Conservation (phyloP, 345 rosid species). For the Gossypium ekmanianum region DNA sequence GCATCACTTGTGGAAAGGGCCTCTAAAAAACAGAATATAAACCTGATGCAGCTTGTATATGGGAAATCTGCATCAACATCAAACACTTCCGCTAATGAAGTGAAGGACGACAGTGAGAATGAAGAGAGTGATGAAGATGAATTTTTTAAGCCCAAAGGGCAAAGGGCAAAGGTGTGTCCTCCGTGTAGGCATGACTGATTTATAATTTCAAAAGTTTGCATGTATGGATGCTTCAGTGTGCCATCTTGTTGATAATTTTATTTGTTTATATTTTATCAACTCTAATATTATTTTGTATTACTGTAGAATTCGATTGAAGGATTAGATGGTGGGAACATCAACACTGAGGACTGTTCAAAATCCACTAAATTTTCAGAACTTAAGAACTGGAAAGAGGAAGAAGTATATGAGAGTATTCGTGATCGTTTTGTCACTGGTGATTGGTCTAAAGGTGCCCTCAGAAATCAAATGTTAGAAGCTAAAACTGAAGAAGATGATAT, state of each 20-base stretch:
- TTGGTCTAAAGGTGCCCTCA: constrained; percentile 72
- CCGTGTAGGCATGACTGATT: background rate
- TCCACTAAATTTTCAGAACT: constrained; percentile 38
- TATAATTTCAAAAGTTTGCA: background rate
- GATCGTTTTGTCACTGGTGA: constrained; percentile 88
- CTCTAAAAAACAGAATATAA: constrained; percentile 40
- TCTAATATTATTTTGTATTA: constrained; percentile 13
- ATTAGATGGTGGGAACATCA: constrained; percentile 33
- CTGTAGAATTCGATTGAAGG: constrained; percentile 54
- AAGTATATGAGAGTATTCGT: constrained; percentile 62
- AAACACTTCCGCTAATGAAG: constrained; percentile 32
- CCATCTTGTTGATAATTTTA: background rate
- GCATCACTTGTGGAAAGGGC: constrained; percentile 64
- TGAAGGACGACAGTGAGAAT: constrained; percentile 42
- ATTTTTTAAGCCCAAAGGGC: constrained; percentile 84
- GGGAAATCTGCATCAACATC: constrained; percentile 45
- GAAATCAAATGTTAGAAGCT: constrained; percentile 41
- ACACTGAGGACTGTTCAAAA: constrained; percentile 50
- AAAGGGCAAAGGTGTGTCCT: constrained; percentile 57
- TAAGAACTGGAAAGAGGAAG: constrained; percentile 67
- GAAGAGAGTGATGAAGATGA: constrained; percentile 67
- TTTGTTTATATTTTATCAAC: background rate
- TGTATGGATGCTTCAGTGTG: no score
- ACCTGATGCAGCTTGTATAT: constrained; percentile 82
- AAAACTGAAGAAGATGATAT: constrained; percentile 48